Conservation (phyloP, 1,139 yeast genomes). For the Eremothecium sinecaudum region DNA sequence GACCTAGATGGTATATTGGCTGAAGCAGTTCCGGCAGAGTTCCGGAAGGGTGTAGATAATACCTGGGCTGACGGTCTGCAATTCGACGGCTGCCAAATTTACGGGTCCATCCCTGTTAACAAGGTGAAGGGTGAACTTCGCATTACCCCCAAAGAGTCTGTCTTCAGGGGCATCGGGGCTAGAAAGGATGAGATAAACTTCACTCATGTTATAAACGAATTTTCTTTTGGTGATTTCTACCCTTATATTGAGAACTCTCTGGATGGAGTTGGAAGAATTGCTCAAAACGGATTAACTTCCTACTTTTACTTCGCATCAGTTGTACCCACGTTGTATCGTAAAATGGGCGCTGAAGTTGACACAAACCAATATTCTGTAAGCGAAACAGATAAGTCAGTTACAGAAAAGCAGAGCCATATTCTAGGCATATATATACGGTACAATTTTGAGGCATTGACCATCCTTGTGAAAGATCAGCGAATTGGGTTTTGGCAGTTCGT, state of each 20-base stretch:
- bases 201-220: conserved; percentile 76
- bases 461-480: conserved; percentile 60
- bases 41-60: conserved; percentile 32
- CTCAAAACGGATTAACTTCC: conserved; percentile 38
- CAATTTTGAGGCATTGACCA: conserved; percentile 79
- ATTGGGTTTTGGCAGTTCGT: conserved; percentile 71
- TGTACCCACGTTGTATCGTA: conserved; percentile 72
- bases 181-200: conserved; percentile 53
- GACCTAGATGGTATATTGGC: conserved; percentile 57
- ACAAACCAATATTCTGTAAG: conserved; percentile 85
- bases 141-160: conserved; percentile 63
- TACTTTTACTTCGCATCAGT: conserved; percentile 66
- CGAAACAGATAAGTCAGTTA: conserved; percentile 32
- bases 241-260: conserved; percentile 82
- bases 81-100: conserved; percentile 66
- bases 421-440: conserved; percentile 83
- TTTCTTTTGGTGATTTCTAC: conserved; percentile 83
- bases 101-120: conserved; percentile 79
- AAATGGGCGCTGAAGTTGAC: conserved; percentile 60
- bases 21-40: conserved; percentile 58
- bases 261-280: conserved; percentile 58
- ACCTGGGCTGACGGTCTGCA: conserved; percentile 19
- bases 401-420: conserved; percentile 29
- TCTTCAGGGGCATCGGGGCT: conserved; percentile 30
- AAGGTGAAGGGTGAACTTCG: conserved; percentile 80